phyloP scores from a whole-genome alignment of 1,284 basidiomycete species.

The Kwoniella shivajii region DNA sequence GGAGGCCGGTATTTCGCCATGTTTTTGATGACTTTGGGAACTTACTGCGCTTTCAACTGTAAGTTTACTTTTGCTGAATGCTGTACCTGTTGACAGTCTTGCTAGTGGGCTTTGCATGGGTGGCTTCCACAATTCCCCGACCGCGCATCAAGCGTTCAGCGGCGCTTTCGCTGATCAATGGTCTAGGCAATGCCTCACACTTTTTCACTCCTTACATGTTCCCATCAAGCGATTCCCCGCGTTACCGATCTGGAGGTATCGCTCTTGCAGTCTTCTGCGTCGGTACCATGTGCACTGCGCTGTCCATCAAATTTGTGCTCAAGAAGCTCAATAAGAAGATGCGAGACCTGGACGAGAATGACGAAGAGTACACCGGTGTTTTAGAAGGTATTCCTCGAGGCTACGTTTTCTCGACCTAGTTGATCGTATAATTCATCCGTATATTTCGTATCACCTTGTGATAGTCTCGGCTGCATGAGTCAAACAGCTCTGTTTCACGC shows the following conservation, averaged over 20 bases:
- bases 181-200: neutral
- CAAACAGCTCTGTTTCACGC: too few species aligned
- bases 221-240: neutral
- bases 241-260: neutral
- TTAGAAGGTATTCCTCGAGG: neutral
- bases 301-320: neutral
- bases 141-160: neutral
- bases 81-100: too few species aligned
- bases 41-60: constrained; percentile 3
- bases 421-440: too few species aligned
- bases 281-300: neutral
- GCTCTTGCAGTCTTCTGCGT: neutral
- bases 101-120: constrained; percentile 4
- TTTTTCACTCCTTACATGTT: constrained; percentile 4
- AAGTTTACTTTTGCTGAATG: too few species aligned
- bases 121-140: neutral
- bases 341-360: neutral
- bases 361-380: neutral
- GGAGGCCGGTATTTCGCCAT: constrained; percentile 32
- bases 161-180: neutral
- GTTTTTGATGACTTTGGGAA: constrained; percentile 14
- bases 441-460: too few species aligned
- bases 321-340: neutral
- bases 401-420: neutral
- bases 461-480: too few species aligned